A percentile compares a stretch with the other conserved stretches of the same genome.
phyloP scores from a whole-genome alignment of 805 yeast species.

The Cyberlindnera nakhonratchasimensis region DNA sequence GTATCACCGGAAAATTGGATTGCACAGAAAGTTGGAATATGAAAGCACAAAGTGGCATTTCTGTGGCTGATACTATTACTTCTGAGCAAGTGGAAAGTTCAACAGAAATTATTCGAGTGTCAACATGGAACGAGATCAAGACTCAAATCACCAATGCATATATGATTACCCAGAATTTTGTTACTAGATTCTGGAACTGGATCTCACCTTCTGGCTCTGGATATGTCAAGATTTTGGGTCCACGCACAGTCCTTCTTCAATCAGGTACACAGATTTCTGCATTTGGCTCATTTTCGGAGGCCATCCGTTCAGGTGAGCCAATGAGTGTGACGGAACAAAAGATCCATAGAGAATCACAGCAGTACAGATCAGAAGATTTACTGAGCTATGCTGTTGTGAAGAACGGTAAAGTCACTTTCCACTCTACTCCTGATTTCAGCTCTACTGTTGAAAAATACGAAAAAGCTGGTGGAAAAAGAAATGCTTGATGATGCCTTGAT shows the following conservation, averaged over 20 bases:
- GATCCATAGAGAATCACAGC: constrained; percentile 2
- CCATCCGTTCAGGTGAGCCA: constrained; percentile 3
- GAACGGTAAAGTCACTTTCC: constrained; percentile 40
- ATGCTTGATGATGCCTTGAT: too few relatives aligned
- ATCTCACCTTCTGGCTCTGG: constrained; percentile 1
- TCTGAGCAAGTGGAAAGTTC: not conserved
- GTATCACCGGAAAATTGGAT: constrained; percentile 40
- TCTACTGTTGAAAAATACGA: constrained; percentile 35
- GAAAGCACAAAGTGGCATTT: not conserved
- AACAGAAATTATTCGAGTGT: not conserved
- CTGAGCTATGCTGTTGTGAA: constrained; percentile 45
- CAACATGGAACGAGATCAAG: constrained; percentile 2
- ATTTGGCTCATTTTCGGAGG: not conserved
- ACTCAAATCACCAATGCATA: not conserved
- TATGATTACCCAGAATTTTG: not conserved
- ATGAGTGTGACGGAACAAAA: constrained; percentile 15
- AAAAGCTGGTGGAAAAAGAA: not conserved
- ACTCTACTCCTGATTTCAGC: constrained; percentile 42
- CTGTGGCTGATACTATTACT: not conserved
- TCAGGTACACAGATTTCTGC: constrained; percentile 11
- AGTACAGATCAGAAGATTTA: constrained; percentile 37
- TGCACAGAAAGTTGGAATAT: constrained; percentile 10
- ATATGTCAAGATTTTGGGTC: constrained; percentile 52
- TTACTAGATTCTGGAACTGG: not conserved
- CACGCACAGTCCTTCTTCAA: constrained; percentile 30